Conservation (phyloP, 768 basidiomycete species). For the Chalciporus pseudorubinellus region DNA sequence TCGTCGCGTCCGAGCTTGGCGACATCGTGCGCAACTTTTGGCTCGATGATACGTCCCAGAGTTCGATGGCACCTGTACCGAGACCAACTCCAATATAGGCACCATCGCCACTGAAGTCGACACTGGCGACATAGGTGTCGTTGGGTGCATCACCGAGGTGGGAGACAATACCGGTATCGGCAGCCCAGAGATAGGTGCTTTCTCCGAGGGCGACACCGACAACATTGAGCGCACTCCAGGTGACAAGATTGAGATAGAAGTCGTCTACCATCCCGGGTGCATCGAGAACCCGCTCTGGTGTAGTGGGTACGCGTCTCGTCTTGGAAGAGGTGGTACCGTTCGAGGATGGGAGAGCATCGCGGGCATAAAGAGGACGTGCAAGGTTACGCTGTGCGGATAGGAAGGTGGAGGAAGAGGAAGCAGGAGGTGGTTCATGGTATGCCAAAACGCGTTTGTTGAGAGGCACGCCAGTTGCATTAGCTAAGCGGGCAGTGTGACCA, state of each 20-base stretch:
- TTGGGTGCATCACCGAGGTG: constrained; percentile 75
- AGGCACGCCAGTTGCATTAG: constrained; percentile 71
- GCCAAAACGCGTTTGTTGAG: constrained; percentile 81
- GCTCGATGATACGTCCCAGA: constrained; percentile 87
- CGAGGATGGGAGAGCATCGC: constrained; percentile 61
- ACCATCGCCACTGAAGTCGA: constrained; percentile 79
- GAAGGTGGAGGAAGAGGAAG: constrained; percentile 71
- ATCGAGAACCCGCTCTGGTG: constrained; percentile 91
- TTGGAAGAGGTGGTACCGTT: constrained; percentile 65
- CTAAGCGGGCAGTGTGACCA: constrained; percentile 75
- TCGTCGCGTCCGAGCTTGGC: constrained; percentile 22
- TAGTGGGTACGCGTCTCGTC: constrained; percentile 78
- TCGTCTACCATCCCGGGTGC: constrained; percentile 93
- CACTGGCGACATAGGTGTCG: constrained; percentile 69
- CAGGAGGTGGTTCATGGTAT: constrained; percentile 84
- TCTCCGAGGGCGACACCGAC: constrained; percentile 89
- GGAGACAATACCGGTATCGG: constrained; percentile 82
- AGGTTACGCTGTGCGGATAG: constrained; percentile 76
- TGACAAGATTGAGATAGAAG: constrained; percentile 92
- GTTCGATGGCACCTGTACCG: constrained; percentile 81
- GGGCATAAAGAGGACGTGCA: constrained; percentile 71
- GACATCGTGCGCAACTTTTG: constrained; percentile 91
- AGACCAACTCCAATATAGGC: constrained; percentile 80
- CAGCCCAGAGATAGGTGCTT: constrained; percentile 91
- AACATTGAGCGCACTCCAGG: constrained; percentile 84